phyloP scores from a whole-genome alignment of 2,329 filamentous ascomycete species.

The Xylariaceae sp. region DNA sequence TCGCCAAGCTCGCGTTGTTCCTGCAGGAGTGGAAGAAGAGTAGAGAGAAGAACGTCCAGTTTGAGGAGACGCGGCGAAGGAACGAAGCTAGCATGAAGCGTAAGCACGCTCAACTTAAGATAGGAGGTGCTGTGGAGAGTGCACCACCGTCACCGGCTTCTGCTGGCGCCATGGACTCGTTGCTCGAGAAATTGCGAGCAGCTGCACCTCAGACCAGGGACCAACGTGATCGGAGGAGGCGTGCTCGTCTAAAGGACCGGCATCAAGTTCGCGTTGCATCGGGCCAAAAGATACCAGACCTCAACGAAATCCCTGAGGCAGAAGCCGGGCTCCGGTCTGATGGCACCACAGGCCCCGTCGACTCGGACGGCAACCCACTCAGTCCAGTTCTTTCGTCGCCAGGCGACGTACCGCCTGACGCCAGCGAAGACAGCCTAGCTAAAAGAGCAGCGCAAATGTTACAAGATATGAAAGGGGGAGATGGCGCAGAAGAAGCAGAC shows the following conservation, averaged over 20 bases:
- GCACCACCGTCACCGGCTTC: constrained; percentile 62
- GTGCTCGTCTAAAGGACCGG: constrained; percentile 82
- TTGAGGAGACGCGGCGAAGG: constrained; percentile 78
- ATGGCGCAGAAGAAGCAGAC: constrained; percentile 53
- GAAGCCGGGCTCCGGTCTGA: constrained; percentile 36
- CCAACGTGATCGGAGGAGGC: constrained; percentile 80
- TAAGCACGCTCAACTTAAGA: constrained; percentile 70
- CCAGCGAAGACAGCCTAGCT: constrained; percentile 69
- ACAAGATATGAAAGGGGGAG: constrained; percentile 71
- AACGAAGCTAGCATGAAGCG: constrained; percentile 92
- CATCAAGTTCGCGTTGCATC: constrained; percentile 88
- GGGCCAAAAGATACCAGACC: constrained; percentile 81
- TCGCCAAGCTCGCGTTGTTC: constrained; percentile 86
- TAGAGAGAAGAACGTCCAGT: constrained; percentile 78
- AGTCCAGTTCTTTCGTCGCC: constrained; percentile 47
- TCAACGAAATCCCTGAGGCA: constrained; percentile 56
- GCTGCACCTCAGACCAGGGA: constrained; percentile 87
- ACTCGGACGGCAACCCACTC: constrained; percentile 47
- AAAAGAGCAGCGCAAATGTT: constrained; percentile 79
- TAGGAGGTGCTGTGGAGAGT: constrained; percentile 38
- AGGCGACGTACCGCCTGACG: constrained; percentile 24
- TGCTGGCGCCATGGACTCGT: constrained; percentile 90
- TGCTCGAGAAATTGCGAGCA: constrained; percentile 90
- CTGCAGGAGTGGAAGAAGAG: constrained; percentile 95
- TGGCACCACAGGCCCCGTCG: constrained; percentile 32